A percentile compares a stretch with the other conserved stretches of the same genome.
These are phyloP conservation scores for Exserohilum turcica DNA, from an alignment of 2,329 filamentous ascomycete genomes.

Conservation along the genomic window DNA sequence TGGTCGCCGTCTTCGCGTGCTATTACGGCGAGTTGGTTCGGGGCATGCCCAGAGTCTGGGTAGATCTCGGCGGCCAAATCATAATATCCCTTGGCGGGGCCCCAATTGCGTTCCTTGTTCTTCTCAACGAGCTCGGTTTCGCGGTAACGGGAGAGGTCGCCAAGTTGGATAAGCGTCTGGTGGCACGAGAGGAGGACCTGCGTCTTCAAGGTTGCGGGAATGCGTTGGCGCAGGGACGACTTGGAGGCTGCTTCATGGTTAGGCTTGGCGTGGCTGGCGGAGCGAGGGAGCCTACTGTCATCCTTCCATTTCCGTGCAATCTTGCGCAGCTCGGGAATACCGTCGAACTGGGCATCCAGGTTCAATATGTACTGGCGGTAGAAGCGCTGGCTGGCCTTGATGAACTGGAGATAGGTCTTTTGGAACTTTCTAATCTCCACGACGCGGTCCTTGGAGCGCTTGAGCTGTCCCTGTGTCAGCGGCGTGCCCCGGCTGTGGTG, in stretches of 20 bases:
- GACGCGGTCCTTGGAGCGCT: constrained; percentile 58
- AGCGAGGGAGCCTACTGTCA: constrained; percentile 30
- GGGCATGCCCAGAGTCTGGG: constrained; percentile 77
- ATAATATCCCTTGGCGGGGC: constrained; percentile 83
- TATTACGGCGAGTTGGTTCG: constrained; percentile 91
- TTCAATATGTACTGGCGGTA: constrained; percentile 85
- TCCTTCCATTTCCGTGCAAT: constrained; percentile 56
- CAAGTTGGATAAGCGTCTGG: constrained; percentile 81
- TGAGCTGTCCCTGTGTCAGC: constrained; percentile 47
- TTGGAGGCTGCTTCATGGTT: constrained; percentile 48
- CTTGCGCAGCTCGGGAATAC: constrained; percentile 62
- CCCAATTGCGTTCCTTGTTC: constrained; percentile 74
- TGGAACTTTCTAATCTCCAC: constrained; percentile 76
- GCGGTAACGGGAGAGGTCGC: constrained; percentile 88
- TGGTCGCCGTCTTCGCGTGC: constrained; percentile 78
- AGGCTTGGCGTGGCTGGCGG: constrained; percentile 22
- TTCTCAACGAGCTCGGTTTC: constrained; percentile 71
- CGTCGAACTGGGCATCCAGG: constrained; percentile 65
- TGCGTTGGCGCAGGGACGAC: constrained; percentile 33
- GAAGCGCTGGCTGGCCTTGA: constrained; percentile 86
- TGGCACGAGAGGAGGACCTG: constrained; percentile 76
- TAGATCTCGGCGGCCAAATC: constrained; percentile 77
- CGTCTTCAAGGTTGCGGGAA: constrained; percentile 59
- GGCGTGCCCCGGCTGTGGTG: background rate
- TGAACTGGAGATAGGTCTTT: constrained; percentile 80